Evolutionary conservation across 805 yeast genomes (phyloP), one percentile per base, ranked within the genome.

Genomic region (Candida anglica): DNA sequence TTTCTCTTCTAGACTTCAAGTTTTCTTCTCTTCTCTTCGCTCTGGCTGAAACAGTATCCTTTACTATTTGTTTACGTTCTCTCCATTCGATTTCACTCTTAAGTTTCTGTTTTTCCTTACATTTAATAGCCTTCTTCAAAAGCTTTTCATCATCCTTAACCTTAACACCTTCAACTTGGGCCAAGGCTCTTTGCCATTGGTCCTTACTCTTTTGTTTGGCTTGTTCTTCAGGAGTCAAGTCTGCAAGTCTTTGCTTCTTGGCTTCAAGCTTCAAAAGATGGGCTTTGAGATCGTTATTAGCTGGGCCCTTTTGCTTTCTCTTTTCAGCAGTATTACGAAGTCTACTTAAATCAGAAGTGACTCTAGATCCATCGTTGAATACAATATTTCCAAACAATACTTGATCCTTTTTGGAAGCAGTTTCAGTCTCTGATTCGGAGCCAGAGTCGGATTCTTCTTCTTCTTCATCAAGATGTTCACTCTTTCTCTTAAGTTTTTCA

Each of bases 1-100:
- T 83, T 24, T 84, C 96, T 50, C 75, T 81, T 62, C 96, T 78
- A 30, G 86, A 78, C 54, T 81, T 79, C 56, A 93, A 69, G 54
- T 93, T 93, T 48, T 87, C 96, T 50, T 89, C 96, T 59, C 98
- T 79, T 70, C 93, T 83, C 66, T 87, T 86, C 42, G 75, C 79
- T 50, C 83, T 82, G 13, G 81, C 85, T 30, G 79, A 72, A 33
- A 84, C 80, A 24, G 81, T 79, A 46, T 81, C 85, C 38, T 77
- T 76, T 10, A 93, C 96, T 23, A 73, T 73, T 47, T 81, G 84
- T 55, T 85, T 81, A 45, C 99, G 77, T 33, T 91, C 97, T 44
- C 66, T 74, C 99, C 99, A 93, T 59, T 91, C 95, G 33, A 77
- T 66, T 50, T 87, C 95, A 38, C 94, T 82, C 66, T 81, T 86